Evolutionary conservation across 768 basidiomycete species (phyloP).

Genomic region (Phaeolepiota aurea): DNA sequence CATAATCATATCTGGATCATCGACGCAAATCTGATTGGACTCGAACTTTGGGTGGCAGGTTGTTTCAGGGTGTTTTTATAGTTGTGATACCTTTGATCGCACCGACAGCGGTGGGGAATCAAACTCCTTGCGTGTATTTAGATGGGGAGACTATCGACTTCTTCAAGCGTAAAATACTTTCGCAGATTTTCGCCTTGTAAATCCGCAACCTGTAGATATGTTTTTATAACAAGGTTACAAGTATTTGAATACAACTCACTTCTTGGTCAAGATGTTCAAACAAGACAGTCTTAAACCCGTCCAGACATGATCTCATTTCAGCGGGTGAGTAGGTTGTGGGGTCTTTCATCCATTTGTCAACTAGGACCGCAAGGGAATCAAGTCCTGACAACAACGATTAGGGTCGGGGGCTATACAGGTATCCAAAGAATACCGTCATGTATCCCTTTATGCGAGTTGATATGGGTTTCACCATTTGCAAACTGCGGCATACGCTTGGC

Average conservation of each 20-base stretch:
- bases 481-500: constrained; percentile 43
- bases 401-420: too few species aligned
- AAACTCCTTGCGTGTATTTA: too few species aligned
- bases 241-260: constrained; percentile 16
- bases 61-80: too few species aligned
- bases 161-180: constrained; percentile 43
- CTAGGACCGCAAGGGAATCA: constrained; percentile 28
- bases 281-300: constrained; percentile 38
- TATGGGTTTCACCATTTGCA: constrained; percentile 29
- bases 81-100: too few species aligned
- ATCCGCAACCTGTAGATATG: constrained; percentile 32
- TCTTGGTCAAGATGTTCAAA: constrained; percentile 49
- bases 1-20: too few species aligned
- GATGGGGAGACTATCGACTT: constrained; percentile 20
- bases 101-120: too few species aligned
- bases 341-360: constrained; percentile 32
- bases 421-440: constrained; percentile 47
- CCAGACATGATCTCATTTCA: constrained; percentile 41
- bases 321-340: constrained; percentile 39
- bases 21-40: too few species aligned
- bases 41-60: too few species aligned
- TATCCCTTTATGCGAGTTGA: constrained; percentile 43
- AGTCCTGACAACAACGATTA: constrained; percentile 31
- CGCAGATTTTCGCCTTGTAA: constrained; percentile 41
- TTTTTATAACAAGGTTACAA: background rate